These are phyloP conservation scores for Flaveria trinervia DNA, from an alignment of 129 eudicot genomes.

Conservation along the genomic window DNA sequence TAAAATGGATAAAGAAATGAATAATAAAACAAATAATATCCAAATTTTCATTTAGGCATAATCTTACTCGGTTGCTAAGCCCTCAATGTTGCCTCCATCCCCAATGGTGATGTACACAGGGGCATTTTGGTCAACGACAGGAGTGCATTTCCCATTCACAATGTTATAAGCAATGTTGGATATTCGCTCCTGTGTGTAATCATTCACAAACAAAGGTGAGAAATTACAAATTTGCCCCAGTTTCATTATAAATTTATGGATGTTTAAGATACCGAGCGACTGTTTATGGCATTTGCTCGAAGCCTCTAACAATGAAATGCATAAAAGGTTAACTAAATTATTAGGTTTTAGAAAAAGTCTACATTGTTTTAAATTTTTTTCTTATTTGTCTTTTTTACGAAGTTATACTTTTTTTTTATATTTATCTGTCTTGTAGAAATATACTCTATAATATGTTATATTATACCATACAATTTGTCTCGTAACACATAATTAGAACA, in stretches of 20 bases:
- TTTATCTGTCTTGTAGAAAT: too few species aligned
- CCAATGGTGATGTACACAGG: slow-evolving; percentile 71
- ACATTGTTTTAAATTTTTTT: too few species aligned
- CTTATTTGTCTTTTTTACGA: too few species aligned
- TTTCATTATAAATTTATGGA: too few species aligned
- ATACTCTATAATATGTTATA: too few species aligned
- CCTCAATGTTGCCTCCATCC: slow-evolving; percentile 69
- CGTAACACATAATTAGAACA: not conserved
- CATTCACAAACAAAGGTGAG: not conserved
- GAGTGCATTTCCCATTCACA: slow-evolving; percentile 55
- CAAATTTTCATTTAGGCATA: not conserved
- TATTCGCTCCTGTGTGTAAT: slow-evolving; percentile 46
- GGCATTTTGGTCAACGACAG: slow-evolving; percentile 50
- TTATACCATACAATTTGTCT: too few species aligned
- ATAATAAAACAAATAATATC: not conserved
- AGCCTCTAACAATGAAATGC: not conserved
- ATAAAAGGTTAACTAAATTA: not conserved
- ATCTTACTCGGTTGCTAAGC: slow-evolving; percentile 59
- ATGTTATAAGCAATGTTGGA: slow-evolving; percentile 65
- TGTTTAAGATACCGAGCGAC: not conserved
- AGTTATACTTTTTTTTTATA: too few species aligned
- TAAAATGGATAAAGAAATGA: not conserved
- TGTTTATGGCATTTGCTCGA: too few species aligned
- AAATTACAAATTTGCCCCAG: not conserved
- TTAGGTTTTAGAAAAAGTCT: not conserved